phyloP scores from a whole-genome alignment of 1,139 yeast genomes.

The Debaryomyces fabryi region DNA sequence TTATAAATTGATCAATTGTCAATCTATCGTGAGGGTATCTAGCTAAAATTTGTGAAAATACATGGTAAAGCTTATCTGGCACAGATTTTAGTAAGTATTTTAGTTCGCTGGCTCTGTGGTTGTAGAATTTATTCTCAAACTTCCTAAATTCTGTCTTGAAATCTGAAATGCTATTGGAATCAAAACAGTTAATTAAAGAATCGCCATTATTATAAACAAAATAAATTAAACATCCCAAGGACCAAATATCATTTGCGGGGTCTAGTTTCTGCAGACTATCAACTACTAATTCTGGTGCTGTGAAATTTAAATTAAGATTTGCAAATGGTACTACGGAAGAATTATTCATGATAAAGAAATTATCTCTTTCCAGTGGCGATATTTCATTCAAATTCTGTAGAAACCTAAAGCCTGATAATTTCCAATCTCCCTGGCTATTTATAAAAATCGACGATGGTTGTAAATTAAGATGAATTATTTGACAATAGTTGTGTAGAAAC shows the following conservation, averaged over 20 bases:
- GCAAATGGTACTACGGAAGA: conserved; percentile 82
- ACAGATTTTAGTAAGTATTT: conserved; percentile 48
- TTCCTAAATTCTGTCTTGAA: conserved; percentile 50
- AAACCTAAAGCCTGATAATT: conserved; percentile 75
- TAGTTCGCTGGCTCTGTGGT: conserved; percentile 49
- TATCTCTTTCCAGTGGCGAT: conserved; percentile 50
- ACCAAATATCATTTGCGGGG: conserved; percentile 78
- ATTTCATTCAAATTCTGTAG: conserved; percentile 56
- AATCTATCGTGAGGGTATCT: conserved; percentile 48
- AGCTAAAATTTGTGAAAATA: conserved; percentile 42
- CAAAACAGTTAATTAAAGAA: conserved; percentile 48
- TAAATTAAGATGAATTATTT: conserved; percentile 74
- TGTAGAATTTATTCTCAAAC: conserved; percentile 44
- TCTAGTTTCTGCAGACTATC: conserved; percentile 46
- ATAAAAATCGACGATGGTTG: conserved; percentile 78
- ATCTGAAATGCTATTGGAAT: conserved; percentile 49
- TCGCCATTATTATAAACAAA: conserved; percentile 61
- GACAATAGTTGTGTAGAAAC: conserved; percentile 78
- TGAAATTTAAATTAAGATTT: conserved; percentile 68
- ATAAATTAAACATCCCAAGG: conserved; percentile 76
- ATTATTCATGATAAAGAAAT: conserved; percentile 61
- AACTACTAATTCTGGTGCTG: conserved; percentile 41
- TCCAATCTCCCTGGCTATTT: conserved; percentile 93
- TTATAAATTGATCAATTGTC: conserved; percentile 53
- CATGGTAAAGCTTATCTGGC: conserved; percentile 36